phyloP scores from a whole-genome alignment of 192 early-diverging fungal species.

The Thamnidium elegans region DNA sequence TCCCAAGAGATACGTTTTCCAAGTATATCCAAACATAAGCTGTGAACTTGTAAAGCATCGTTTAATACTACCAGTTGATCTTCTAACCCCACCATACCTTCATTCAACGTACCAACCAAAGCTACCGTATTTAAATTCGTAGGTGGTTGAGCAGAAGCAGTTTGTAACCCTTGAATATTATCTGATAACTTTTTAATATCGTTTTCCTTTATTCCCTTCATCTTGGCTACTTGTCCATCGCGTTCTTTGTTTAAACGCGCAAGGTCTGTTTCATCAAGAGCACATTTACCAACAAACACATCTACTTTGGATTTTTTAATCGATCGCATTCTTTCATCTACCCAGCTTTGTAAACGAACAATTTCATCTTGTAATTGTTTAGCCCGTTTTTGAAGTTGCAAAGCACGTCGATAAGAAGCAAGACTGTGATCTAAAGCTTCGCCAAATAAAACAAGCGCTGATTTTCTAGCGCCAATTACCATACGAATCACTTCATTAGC shows the following conservation, averaged over 20 bases:
- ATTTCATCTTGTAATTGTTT: conserved; percentile 27
- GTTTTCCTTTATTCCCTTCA: conserved; percentile 12
- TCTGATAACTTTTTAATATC: conserved; percentile 20
- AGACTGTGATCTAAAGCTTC: conserved; percentile 32
- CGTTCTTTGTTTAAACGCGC: conserved; percentile 21
- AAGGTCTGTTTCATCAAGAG: conserved; percentile 26
- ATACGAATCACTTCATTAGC: conserved; percentile 29
- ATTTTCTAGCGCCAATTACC: conserved; percentile 16
- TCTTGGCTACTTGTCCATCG: conserved; percentile 14
- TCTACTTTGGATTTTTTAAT: conserved; percentile 13
- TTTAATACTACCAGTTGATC: conserved; percentile 15
- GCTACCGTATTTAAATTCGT: background rate
- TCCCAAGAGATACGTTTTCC: conserved; percentile 29
- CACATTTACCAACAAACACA: conserved; percentile 18
- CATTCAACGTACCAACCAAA: background rate
- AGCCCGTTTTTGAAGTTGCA: conserved; percentile 25
- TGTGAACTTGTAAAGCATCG: conserved; percentile 17
- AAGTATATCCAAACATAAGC: conserved; percentile 12
- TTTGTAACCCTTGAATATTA: conserved; percentile 14
- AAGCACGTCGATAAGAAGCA: conserved; percentile 17
- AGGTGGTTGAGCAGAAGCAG: background rate
- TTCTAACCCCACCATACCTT: conserved; percentile 1
- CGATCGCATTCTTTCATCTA: conserved; percentile 23
- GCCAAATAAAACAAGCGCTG: conserved; percentile 24
- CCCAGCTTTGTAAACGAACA: conserved; percentile 12